Conservation (phyloP, 2,329 filamentous ascomycete genomes). For the Dactylellina drechsleri region DNA sequence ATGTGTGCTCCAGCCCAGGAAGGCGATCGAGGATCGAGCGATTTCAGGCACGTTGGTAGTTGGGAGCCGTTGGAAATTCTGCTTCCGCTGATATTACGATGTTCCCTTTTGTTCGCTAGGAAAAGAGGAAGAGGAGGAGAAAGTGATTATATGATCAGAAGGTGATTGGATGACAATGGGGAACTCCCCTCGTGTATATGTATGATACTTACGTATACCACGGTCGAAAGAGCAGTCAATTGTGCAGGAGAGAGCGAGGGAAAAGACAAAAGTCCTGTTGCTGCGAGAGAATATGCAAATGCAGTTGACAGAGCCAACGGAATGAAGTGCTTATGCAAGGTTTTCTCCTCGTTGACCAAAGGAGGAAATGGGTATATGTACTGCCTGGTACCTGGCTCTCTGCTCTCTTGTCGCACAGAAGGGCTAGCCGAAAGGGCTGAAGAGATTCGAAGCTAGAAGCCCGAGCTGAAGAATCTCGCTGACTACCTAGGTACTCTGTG, state of each 20-base stretch:
- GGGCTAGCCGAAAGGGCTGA: slow-evolving; percentile 53
- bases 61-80: not conserved
- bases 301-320: not conserved
- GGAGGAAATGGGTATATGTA: slow-evolving; percentile 1
- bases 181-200: no score
- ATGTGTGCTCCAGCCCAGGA: slow-evolving; percentile 40
- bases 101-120: not conserved
- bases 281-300: slow-evolving; percentile 1
- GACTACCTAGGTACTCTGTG: slow-evolving; percentile 20
- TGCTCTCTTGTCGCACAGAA: slow-evolving; percentile 18
- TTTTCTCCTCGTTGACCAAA: slow-evolving; percentile 2
- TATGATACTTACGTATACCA: not conserved
- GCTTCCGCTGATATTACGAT: not conserved
- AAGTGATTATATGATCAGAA: slow-evolving; percentile 12
- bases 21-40: slow-evolving; percentile 49
- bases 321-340: slow-evolving; percentile 16
- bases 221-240: slow-evolving; percentile 29
- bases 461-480: slow-evolving; percentile 27
- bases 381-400: not conserved
- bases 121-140: not conserved
- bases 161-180: not conserved
- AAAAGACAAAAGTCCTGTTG: no score
- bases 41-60: not conserved
- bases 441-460: slow-evolving; percentile 19
- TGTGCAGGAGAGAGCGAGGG: slow-evolving; percentile 15